Base-by-base conservation (phyloP, 805 yeast genomes). In the Maudiozyma turicensis region DNA sequence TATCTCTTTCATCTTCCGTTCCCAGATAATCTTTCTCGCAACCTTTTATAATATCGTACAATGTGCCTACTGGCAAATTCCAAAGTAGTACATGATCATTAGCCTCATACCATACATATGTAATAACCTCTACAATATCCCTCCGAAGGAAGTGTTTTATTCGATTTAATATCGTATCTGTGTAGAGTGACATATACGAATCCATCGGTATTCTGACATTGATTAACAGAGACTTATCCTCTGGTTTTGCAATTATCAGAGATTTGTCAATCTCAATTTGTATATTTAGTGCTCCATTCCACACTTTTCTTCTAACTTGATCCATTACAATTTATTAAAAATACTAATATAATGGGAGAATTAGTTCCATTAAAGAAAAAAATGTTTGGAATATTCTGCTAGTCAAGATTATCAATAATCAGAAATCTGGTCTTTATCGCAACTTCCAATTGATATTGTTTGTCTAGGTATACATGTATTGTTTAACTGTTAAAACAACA, bases 31-130 rank as follows among this genome's bases (percentile, higher is more conserved):
- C 28, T 4, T 34, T 7, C 5, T 14, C 28, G 7, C n/a, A 6
- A 6, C 11, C 8, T 2, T 15, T 48, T 35, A 6, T 58, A 8
- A 71, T 65, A 56, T 87, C 95, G 58, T 74, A 80, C 2, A 81
- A 62, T 5, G 84, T 66, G 0, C 95, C 95, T 1, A 82, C 63
- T 0, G 96, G 96, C 52, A 78, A 69, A 54, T 84, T 79, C 95
- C 96, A 88, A 45, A 75, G 72, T 32, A 89, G 52, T 0, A 93
- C 88, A 1, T 73, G 79, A 5, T 68, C 74, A 33, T 81, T 82
- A 58, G 71, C 75, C 53, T 80, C 87, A 35, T 87, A 70, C 95
- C 95, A 88, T 67, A 81, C 71, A 1, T 62, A 61, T 6, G 50
- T 35, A 0, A 56, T 46, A 5, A 53, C 43, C 6, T 58, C 53